phyloP scores from a whole-genome alignment of 1,284 basidiomycete species.

The Ceratobasidium sp. region DNA sequence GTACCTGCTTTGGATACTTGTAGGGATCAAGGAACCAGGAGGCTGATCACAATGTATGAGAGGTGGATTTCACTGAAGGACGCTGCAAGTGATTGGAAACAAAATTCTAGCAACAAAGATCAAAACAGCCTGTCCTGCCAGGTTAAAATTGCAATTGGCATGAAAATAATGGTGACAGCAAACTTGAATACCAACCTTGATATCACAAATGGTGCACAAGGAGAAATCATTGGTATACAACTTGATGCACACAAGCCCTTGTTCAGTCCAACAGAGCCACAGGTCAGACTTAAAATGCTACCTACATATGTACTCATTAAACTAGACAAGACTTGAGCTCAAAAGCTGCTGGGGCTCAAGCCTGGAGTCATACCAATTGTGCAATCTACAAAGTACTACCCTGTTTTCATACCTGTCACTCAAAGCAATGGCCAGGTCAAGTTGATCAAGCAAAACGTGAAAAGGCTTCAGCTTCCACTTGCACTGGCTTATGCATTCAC shows the following conservation, averaged over 20 bases:
- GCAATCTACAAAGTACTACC: conserved; percentile 42
- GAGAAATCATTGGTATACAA: conserved; percentile 15
- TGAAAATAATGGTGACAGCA: conserved; percentile 45
- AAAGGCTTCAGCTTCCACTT: conserved; percentile 28
- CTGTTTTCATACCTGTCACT: not conserved
- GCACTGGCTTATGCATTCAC: conserved; percentile 37
- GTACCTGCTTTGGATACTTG: conserved; percentile 42
- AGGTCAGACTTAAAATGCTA: conserved; percentile 3
- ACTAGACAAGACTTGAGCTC: conserved; percentile 31
- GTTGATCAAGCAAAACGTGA: conserved; percentile 13
- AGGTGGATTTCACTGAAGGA: not conserved
- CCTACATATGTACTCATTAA: conserved; percentile 39
- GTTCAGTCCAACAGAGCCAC: not conserved
- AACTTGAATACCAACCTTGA: conserved; percentile 39
- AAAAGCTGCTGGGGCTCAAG: not conserved
- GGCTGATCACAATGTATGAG: conserved; percentile 40
- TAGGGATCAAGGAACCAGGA: conserved; percentile 16
- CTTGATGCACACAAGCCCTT: not conserved
- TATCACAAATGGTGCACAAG: too few species aligned
- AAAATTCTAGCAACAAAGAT: not conserved
- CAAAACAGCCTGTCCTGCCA: not conserved
- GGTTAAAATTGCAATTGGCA: conserved; percentile 53
- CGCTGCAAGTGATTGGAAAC: not conserved
- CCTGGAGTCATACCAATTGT: conserved; percentile 33
- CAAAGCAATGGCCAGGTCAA: conserved; percentile 5